Conservation (phyloP, 768 basidiomycete genomes). For the Inosperma sp. region DNA sequence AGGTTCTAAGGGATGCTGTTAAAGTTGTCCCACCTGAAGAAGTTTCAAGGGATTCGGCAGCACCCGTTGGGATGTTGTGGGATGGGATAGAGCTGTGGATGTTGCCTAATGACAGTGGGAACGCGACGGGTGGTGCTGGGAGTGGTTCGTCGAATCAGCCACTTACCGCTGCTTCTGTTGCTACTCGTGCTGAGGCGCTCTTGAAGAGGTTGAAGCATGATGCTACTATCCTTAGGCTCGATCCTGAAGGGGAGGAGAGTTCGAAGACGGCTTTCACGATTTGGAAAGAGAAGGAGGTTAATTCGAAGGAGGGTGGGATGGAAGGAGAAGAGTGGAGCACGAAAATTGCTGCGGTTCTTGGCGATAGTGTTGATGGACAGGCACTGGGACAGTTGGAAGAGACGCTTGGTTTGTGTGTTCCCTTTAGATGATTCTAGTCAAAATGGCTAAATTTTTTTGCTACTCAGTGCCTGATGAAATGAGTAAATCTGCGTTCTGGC, state of each 20-base stretch:
- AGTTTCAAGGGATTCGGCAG: slow-evolving; percentile 19
- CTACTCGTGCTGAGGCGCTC: slow-evolving; percentile 73
- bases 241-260: slow-evolving; percentile 64
- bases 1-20: slow-evolving; percentile 81
- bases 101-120: slow-evolving; percentile 44
- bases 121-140: slow-evolving; percentile 13
- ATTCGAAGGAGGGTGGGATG: slow-evolving; percentile 52
- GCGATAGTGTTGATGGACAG: slow-evolving; percentile 48
- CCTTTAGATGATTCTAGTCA: slow-evolving; percentile 10
- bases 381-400: slow-evolving; percentile 51
- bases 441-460: neutral
- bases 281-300: slow-evolving; percentile 54
- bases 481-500: slow-evolving; percentile 71
- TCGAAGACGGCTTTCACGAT: slow-evolving; percentile 48
- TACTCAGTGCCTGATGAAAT: slow-evolving; percentile 61
- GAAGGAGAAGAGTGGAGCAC: slow-evolving; percentile 53
- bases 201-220: slow-evolving; percentile 70
- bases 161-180: slow-evolving; percentile 50
- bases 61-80: slow-evolving; percentile 53
- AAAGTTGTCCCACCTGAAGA: slow-evolving; percentile 86
- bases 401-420: slow-evolving; percentile 49
- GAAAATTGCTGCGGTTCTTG: slow-evolving; percentile 44
- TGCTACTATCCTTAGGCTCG: slow-evolving; percentile 66
- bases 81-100: slow-evolving; percentile 88
- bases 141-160: slow-evolving; percentile 10